phyloP scores from a whole-genome alignment of 169 alveolate genomes.

The Besnoitia besnoiti region DNA sequence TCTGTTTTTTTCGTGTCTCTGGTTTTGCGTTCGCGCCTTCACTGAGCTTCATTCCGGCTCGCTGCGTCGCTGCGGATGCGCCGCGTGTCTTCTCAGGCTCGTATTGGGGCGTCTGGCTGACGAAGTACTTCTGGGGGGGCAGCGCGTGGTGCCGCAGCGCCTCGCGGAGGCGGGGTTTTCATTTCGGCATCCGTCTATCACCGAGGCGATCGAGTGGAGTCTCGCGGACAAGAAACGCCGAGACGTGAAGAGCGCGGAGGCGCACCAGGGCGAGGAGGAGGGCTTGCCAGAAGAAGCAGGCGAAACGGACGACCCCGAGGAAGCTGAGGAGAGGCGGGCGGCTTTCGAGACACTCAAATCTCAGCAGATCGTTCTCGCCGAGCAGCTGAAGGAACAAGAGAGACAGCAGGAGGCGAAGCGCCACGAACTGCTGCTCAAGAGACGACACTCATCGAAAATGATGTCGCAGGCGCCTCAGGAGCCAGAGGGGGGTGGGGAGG shows the following conservation, averaged over 20 bases:
- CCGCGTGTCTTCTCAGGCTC: background rate
- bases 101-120: background rate
- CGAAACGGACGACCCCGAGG: background rate
- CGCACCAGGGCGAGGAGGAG: background rate
- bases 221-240: background rate
- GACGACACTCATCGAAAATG: background rate
- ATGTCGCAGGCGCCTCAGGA: background rate
- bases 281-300: too few relatives aligned
- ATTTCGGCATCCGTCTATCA: background rate
- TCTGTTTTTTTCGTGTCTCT: background rate
- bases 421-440: conserved; percentile 19
- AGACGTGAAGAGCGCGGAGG: background rate
- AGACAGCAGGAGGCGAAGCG: background rate
- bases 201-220: background rate
- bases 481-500: background rate
- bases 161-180: background rate
- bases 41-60: background rate
- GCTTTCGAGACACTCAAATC: background rate
- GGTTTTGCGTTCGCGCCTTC: background rate
- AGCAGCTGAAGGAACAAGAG: background rate
- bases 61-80: background rate
- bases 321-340: background rate
- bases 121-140: background rate
- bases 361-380: background rate
- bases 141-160: conserved; percentile 13